These are phyloP conservation scores for Macrolepiota albuminosa DNA, from an alignment of 768 basidiomycete genomes.

Conservation along the genomic window DNA sequence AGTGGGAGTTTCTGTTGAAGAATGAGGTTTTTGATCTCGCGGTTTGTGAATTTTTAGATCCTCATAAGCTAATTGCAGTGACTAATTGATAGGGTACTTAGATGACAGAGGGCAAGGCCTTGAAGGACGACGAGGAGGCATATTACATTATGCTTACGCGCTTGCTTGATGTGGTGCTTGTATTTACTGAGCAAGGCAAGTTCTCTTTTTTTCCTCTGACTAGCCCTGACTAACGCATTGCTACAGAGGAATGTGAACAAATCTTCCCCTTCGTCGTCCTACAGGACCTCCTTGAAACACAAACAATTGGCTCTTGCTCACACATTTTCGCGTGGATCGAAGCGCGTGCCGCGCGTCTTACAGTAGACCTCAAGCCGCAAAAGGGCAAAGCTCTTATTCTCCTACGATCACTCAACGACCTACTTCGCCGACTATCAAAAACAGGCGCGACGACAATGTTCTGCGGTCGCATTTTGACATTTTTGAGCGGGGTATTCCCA, in stretches of 20 bases:
- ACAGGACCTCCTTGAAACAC: constrained; percentile 80
- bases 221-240: background rate
- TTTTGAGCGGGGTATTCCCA: constrained; percentile 81
- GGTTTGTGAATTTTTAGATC: constrained; percentile 36
- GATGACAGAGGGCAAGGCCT: constrained; percentile 64
- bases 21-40: constrained; percentile 70
- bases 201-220: constrained; percentile 3
- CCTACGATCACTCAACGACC: constrained; percentile 81
- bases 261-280: constrained; percentile 69
- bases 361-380: constrained; percentile 74
- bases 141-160: constrained; percentile 63
- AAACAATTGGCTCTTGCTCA: constrained; percentile 81
- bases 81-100: constrained; percentile 21
- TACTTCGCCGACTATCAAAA: constrained; percentile 82
- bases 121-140: constrained; percentile 39
- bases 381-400: constrained; percentile 86
- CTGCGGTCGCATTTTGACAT: constrained; percentile 85
- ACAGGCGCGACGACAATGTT: constrained; percentile 81
- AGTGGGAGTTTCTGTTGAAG: constrained; percentile 73
- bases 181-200: constrained; percentile 75
- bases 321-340: constrained; percentile 90
- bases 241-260: constrained; percentile 70
- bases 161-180: constrained; percentile 68
- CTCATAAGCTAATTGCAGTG: background rate
- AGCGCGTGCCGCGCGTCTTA: constrained; percentile 60